Evolutionary conservation across 2,329 filamentous ascomycete species (phyloP).

Genomic region (Pezicula radicicola): DNA sequence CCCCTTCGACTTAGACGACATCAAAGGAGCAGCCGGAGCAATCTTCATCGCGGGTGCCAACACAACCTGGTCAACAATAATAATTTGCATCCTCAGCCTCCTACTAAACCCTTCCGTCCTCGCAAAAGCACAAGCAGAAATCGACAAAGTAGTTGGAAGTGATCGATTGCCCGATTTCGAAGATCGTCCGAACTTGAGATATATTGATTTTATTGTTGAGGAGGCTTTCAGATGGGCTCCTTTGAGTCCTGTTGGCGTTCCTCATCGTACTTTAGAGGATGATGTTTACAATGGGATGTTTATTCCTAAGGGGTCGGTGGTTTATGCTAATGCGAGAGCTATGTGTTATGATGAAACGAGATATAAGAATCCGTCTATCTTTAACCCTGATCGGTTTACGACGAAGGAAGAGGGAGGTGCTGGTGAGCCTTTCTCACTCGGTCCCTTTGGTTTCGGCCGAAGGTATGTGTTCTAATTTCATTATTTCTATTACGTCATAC

Average conservation of each 20-base stretch:
- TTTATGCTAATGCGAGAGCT: constrained; percentile 47
- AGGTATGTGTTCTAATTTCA: constrained; percentile 18
- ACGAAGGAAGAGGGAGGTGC: constrained; percentile 34
- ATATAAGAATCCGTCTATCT: constrained; percentile 39
- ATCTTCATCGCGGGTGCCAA: constrained; percentile 41
- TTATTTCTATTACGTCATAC: neutral
- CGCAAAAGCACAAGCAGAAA: constrained; percentile 39
- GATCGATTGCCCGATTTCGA: constrained; percentile 42
- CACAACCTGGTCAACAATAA: constrained; percentile 37
- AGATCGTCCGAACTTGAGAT: constrained; percentile 39
- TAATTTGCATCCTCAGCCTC: constrained; percentile 38
- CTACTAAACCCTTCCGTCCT: constrained; percentile 37
- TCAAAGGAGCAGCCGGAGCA: constrained; percentile 46
- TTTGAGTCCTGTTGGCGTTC: constrained; percentile 47
- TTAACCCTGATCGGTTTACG: constrained; percentile 44
- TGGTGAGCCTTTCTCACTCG: constrained; percentile 42
- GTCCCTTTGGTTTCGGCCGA: constrained; percentile 49
- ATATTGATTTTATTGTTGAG: constrained; percentile 43
- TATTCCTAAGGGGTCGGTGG: constrained; percentile 54
- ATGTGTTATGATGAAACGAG: constrained; percentile 48
- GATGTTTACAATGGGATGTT: constrained; percentile 55
- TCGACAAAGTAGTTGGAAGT: constrained; percentile 45
- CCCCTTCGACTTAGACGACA: constrained; percentile 18
- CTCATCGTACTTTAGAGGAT: constrained; percentile 50
- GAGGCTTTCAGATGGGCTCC: constrained; percentile 44